Conservation (phyloP, 2,329 filamentous ascomycete genomes). For the Rosellinia necatrix region DNA sequence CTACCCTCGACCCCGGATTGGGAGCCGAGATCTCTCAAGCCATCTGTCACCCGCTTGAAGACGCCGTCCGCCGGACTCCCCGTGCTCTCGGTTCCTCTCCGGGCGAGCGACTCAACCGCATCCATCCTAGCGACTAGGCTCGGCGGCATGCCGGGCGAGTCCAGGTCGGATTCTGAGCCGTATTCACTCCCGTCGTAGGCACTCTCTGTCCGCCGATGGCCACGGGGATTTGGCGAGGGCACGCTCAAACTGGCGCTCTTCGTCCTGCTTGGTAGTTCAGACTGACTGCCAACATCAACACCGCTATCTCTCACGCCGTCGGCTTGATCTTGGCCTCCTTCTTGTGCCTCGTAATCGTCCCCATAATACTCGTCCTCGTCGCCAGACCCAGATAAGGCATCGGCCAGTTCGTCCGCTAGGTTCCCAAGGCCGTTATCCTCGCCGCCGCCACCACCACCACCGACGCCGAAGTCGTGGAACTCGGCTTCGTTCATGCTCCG, state of each 20-base stretch:
- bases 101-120: conserved; percentile 71
- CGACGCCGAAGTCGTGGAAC: conserved; percentile 47
- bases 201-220: conserved; percentile 58
- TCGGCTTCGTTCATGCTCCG: conserved; percentile 55
- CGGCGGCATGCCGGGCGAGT: conserved; percentile 68
- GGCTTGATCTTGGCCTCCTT: conserved; percentile 31
- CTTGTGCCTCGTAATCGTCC: conserved; percentile 41
- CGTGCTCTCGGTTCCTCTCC: conserved; percentile 68
- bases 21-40: conserved; percentile 72
- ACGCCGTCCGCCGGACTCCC: conserved; percentile 69
- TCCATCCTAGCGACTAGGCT: conserved; percentile 72
- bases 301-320: conserved; percentile 48
- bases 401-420: conserved; percentile 79
- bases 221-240: conserved; percentile 48
- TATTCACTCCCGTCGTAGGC: conserved; percentile 77
- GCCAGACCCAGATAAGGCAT: conserved; percentile 69
- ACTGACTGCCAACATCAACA: conserved; percentile 47
- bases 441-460: conserved; percentile 47
- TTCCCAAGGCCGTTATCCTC: conserved; percentile 69
- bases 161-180: conserved; percentile 72
- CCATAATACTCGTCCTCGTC: conserved; percentile 60
- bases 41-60: conserved; percentile 69
- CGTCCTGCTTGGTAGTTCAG: conserved; percentile 34
- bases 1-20: conserved; percentile 74
- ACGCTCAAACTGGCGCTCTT: conserved; percentile 51